phyloP scores from a whole-genome alignment of 441 rosid genomes.

The Eutrema salsugineum region DNA sequence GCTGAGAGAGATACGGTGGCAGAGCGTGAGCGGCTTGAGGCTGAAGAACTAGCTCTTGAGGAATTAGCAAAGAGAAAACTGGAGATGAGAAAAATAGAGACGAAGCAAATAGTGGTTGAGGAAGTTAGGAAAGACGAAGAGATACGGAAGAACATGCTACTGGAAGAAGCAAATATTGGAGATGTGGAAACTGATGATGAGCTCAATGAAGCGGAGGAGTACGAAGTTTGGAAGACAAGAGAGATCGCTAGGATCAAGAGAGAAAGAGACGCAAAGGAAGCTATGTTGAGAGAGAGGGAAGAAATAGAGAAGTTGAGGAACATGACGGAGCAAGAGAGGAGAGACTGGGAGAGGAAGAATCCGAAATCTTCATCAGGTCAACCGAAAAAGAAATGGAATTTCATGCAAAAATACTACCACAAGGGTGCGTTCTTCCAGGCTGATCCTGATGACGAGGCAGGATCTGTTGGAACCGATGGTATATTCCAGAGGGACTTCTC shows the following conservation, averaged over 20 bases:
- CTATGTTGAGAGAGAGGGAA: constrained; percentile 77
- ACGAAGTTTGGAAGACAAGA: constrained; percentile 90
- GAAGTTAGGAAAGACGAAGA: constrained; percentile 73
- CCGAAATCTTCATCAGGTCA: constrained; percentile 54
- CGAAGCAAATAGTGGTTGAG: constrained; percentile 76
- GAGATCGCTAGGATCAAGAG: constrained; percentile 84
- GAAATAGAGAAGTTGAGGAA: constrained; percentile 87
- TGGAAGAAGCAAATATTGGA: constrained; percentile 67
- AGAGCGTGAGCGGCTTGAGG: constrained; percentile 78
- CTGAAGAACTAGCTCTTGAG: constrained; percentile 70
- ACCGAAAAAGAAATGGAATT: constrained; percentile 80
- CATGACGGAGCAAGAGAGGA: constrained; percentile 95
- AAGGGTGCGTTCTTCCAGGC: constrained; percentile 90
- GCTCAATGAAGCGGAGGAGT: constrained; percentile 80
- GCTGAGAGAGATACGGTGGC: constrained; percentile 82
- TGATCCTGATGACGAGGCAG: constrained; percentile 54
- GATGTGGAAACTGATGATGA: constrained; percentile 95
- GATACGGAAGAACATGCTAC: constrained; percentile 67
- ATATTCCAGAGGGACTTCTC: constrained; percentile 72
- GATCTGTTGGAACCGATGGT: constrained; percentile 47
- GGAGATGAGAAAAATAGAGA: constrained; percentile 69
- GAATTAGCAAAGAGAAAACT: constrained; percentile 66
- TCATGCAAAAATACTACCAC: constrained; percentile 92
- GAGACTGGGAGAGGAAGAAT: constrained; percentile 92
- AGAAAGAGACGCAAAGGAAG: constrained; percentile 74